Evolutionary conservation across 169 alveolate species (phyloP), one percentile per base, ranked within the genome.

Genomic region (Plasmodium chabaudi): DNA sequence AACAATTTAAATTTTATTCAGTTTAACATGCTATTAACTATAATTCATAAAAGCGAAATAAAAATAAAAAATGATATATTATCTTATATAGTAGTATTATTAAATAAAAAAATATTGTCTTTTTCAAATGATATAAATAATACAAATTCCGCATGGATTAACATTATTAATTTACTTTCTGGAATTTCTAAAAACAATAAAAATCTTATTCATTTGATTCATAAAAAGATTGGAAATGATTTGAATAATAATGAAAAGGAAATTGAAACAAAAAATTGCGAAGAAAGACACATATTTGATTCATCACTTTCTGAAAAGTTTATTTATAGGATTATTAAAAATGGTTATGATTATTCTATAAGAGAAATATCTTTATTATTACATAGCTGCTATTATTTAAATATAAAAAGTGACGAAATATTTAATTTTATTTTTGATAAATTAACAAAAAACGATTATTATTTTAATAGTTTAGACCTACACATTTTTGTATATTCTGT

Each of bases 341-440:
- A 19, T 23, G 15, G 17, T n/a, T 86, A 21, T 23, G 51, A 57
- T 57, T 86, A 63, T 49, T 70, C 74, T 34, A 86, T 86, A 57
- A 86, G 91, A 60, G 87, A 86, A 59, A 71, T 70, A 23, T 70
- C 86, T 57, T 70, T 86, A 51, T 49, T 86, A 15, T 57, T 86
- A 34, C 87, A 86, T 65, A 71, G 74, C 10, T 68, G 87, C 15
- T 57, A 69, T 39, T 42, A 59, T 17, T 59, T 70, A 27, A 86
- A 86, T 21, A 34, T 70, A 9, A 86, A 46, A 60, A 86, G 39
- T 44, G 70, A 1, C 3, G 46, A 49, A 21, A 9, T 86, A 17
- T 86, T 86, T 71, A 49, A 46, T 70, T 34, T 64, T 19, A 51
- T 82, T 55, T 82, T 34, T 55, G 72, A 82, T 42, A 4, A 39